phyloP scores from a whole-genome alignment of 225 moss, liverwort and hornwort species.

The Pseudoscleropodium purum region DNA sequence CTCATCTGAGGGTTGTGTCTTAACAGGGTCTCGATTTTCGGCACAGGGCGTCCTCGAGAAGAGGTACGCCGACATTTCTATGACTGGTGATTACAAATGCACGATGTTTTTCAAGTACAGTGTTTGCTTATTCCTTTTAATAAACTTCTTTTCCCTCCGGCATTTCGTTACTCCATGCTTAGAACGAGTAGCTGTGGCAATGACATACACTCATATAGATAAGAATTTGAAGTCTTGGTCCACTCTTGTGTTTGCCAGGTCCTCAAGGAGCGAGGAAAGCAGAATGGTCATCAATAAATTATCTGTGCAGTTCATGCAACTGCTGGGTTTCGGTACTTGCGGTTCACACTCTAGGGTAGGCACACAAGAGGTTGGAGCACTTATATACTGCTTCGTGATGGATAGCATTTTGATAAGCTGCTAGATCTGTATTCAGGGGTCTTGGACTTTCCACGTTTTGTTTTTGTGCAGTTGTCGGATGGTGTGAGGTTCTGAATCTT shows the following conservation, averaged over 20 bases:
- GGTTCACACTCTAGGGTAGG: not conserved
- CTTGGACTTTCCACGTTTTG: not conserved
- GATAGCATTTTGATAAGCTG: not conserved
- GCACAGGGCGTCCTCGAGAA: not conserved
- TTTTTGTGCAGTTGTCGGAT: not conserved
- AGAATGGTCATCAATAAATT: not conserved
- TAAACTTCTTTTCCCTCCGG: not conserved
- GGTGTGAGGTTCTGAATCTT: not conserved
- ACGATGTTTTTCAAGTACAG: not conserved
- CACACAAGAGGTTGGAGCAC: not conserved
- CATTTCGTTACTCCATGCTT: not conserved
- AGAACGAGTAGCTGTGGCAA: not conserved
- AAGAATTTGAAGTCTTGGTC: not conserved
- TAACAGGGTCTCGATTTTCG: slow-evolving; percentile 1
- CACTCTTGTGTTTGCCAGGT: not conserved
- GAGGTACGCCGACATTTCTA: not conserved
- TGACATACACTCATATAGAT: not conserved
- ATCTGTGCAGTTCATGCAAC: not conserved
- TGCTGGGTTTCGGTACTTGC: not conserved
- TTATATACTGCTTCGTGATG: not conserved
- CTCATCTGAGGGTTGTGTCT: not conserved
- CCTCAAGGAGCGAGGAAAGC: not conserved
- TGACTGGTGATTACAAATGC: not conserved
- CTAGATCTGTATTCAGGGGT: not conserved
- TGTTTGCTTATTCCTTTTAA: not conserved